These are phyloP conservation scores for Aureobasidium sp. DNA, from an alignment of 2,329 filamentous ascomycete species.

Conservation along the genomic window DNA sequence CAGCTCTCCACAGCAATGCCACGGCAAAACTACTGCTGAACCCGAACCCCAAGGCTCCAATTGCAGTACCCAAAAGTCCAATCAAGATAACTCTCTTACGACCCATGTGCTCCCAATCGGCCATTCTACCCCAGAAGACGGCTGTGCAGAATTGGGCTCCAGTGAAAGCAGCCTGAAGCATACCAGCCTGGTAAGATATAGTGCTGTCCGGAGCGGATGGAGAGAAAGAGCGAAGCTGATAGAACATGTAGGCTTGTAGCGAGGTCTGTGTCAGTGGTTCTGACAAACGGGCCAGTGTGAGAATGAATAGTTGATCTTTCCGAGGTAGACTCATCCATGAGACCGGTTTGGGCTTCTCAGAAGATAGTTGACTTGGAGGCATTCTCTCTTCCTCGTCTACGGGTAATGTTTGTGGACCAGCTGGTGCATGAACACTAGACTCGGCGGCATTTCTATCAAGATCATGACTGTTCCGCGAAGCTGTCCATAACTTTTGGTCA, in stretches of 20 bases:
- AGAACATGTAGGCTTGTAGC: conserved; percentile 74
- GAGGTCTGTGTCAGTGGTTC: conserved; percentile 78
- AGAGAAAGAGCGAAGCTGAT: conserved; percentile 71
- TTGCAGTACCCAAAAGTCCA: conserved; percentile 60
- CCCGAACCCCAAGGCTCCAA: conserved; percentile 60
- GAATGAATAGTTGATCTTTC: conserved; percentile 67
- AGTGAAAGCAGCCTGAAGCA: conserved; percentile 72
- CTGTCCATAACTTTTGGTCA: not conserved
- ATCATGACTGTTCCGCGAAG: not conserved
- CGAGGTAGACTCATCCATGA: conserved; percentile 66
- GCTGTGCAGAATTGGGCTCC: conserved; percentile 76
- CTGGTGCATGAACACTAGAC: not conserved
- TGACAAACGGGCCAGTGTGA: conserved; percentile 69
- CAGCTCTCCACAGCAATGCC: conserved; percentile 56
- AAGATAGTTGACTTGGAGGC: not conserved
- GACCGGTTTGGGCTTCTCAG: conserved; percentile 39
- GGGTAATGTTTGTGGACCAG: not conserved
- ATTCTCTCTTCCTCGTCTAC: conserved; percentile 16
- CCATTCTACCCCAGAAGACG: conserved; percentile 69
- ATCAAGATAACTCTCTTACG: conserved; percentile 72
- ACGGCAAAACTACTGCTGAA: conserved; percentile 54
- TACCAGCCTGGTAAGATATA: conserved; percentile 68
- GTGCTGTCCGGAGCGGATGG: conserved; percentile 47
- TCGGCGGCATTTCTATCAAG: not conserved
- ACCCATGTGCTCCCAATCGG: conserved; percentile 53